Conservation (phyloP, 257 asterid species). For the Ajuga chamaepitys region DNA sequence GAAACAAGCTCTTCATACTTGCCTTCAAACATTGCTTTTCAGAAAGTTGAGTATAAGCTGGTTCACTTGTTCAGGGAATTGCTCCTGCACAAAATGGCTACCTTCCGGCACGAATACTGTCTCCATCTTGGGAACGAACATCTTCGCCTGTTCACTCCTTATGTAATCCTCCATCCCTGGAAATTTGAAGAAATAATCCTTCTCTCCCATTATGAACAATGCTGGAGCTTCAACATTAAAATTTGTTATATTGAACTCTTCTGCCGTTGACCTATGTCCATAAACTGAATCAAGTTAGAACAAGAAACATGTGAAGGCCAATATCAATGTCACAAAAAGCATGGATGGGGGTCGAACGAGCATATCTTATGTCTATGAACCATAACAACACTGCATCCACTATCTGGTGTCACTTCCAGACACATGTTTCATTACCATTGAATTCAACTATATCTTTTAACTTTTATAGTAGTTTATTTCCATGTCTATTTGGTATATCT, state of each 20-base stretch:
- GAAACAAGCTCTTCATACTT: background rate
- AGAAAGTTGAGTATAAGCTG: slow-evolving; percentile 43
- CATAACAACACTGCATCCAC: too few relatives aligned
- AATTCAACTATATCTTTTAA: too few relatives aligned
- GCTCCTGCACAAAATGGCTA: slow-evolving; percentile 72
- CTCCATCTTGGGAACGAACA: slow-evolving; percentile 46
- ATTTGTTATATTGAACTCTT: slow-evolving; percentile 18
- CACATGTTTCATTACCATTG: too few relatives aligned
- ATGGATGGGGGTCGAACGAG: background rate
- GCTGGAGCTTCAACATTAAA: slow-evolving; percentile 27
- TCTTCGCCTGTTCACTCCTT: slow-evolving; percentile 30
- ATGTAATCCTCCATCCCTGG: slow-evolving; percentile 48
- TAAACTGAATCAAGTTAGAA: background rate
- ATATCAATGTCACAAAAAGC: background rate
- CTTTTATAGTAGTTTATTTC: too few relatives aligned
- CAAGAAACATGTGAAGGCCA: background rate
- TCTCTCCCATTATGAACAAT: slow-evolving; percentile 51
- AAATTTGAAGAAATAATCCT: slow-evolving; percentile 45
- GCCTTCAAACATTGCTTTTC: slow-evolving; percentile 14
- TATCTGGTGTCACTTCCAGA: too few relatives aligned
- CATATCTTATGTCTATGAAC: background rate
- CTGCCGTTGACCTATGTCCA: slow-evolving; percentile 27
- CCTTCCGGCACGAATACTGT: slow-evolving; percentile 50
- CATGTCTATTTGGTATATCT: too few relatives aligned
- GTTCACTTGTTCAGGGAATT: slow-evolving; percentile 46